phyloP scores from a whole-genome alignment of 208 protist species.

The Leishmania mexicana region DNA sequence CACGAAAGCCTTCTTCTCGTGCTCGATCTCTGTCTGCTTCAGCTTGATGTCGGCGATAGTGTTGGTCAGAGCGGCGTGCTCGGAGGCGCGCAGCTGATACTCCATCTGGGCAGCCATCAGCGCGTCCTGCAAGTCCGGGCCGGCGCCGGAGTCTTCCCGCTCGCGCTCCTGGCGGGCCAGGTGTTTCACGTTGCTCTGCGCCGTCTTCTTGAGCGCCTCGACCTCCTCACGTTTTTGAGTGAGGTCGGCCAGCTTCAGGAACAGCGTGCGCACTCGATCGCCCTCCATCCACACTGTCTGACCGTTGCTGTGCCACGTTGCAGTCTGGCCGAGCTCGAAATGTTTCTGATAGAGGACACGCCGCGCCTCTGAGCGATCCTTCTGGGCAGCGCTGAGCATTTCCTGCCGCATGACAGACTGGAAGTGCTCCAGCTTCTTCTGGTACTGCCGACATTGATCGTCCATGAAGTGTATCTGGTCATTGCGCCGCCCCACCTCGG shows the following conservation, averaged over 20 bases:
- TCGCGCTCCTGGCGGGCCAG: conserved; percentile 53
- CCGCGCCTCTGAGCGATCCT: conserved; percentile 50
- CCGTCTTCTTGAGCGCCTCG: conserved; percentile 60
- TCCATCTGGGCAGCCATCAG: conserved; percentile 60
- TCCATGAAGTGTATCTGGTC: conserved; percentile 34
- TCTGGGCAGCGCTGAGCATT: conserved; percentile 51
- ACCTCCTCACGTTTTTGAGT: conserved; percentile 11
- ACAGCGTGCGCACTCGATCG: conserved; percentile 48
- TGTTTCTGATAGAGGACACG: conserved; percentile 63
- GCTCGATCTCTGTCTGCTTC: conserved; percentile 50
- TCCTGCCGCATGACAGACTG: conserved; percentile 52
- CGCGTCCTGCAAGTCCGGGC: conserved; percentile 36
- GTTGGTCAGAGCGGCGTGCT: conserved; percentile 55
- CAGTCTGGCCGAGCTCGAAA: conserved; percentile 82
- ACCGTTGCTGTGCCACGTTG: conserved; percentile 48
- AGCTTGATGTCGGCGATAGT: conserved; percentile 39
- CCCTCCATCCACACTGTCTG: conserved; percentile 81
- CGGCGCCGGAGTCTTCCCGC: conserved; percentile 50
- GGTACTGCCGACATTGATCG: conserved; percentile 25
- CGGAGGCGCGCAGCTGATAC: conserved; percentile 50
- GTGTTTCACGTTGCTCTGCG: conserved; percentile 55
- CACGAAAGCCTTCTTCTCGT: conserved; percentile 78
- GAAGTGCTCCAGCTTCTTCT: conserved; percentile 42
- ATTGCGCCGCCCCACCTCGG: conserved; percentile 35
- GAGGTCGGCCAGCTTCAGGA: conserved; percentile 49